phyloP scores from a whole-genome alignment of 805 yeast species.

The Kluyveromyces lactis region DNA sequence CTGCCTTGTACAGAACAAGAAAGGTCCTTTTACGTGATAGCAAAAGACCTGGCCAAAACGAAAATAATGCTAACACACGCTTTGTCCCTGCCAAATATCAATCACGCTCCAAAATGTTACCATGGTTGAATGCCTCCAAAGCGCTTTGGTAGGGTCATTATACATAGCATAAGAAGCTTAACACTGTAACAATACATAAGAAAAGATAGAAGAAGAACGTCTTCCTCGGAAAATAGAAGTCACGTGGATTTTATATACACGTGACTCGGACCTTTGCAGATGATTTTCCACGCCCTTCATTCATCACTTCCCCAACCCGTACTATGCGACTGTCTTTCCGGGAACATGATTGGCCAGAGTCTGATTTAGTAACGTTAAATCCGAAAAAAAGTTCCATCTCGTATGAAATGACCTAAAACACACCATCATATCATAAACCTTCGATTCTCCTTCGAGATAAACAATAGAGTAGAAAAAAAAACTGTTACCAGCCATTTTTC shows the following conservation, averaged over 20 bases:
- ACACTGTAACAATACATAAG: too few species aligned
- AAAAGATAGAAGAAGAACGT: too few species aligned
- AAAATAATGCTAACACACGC: too few species aligned
- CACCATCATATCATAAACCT: slow-evolving; percentile 1
- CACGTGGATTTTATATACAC: too few species aligned
- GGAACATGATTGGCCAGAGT: neutral
- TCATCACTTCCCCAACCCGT: too few species aligned
- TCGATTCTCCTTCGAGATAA: too few species aligned
- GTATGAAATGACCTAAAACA: neutral
- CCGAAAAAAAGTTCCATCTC: neutral
- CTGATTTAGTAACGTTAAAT: neutral
- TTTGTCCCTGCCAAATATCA: slow-evolving; percentile 4
- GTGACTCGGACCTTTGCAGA: too few species aligned
- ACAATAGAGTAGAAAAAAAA: too few species aligned
- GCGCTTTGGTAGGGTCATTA: slow-evolving; percentile 1
- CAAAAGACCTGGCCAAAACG: neutral
- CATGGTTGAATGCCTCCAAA: slow-evolving; percentile 1
- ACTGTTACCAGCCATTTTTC: too few species aligned
- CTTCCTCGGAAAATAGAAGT: too few species aligned
- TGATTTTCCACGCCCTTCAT: too few species aligned
- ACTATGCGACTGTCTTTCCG: neutral
- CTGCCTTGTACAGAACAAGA: neutral
- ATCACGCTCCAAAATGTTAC: slow-evolving; percentile 2
- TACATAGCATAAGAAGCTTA: too few species aligned
- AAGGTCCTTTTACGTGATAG: neutral